Conservation (phyloP, 208 protist genomes). For the Leishmania amazonensis region DNA sequence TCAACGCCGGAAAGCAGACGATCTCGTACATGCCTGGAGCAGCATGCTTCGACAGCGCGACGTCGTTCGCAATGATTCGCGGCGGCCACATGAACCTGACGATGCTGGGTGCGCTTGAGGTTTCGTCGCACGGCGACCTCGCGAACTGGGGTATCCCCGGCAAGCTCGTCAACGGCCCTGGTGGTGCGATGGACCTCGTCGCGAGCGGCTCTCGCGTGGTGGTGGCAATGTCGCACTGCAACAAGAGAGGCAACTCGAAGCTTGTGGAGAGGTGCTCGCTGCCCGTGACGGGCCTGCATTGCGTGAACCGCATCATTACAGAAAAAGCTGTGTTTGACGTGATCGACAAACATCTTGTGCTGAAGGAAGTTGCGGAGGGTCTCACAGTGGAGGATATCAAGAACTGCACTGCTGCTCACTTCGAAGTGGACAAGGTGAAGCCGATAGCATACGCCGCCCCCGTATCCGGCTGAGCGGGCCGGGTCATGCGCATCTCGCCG, state of each 20-base stretch:
- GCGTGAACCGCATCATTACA: slow-evolving; percentile 96
- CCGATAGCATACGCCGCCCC: slow-evolving; percentile 75
- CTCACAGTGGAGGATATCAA: slow-evolving; percentile 93
- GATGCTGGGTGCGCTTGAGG: slow-evolving; percentile 97
- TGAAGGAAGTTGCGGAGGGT: slow-evolving; percentile 93
- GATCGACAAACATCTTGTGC: slow-evolving; percentile 74
- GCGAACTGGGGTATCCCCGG: slow-evolving; percentile 98
- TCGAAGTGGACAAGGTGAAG: slow-evolving; percentile 69
- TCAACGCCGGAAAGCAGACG: slow-evolving; percentile 98
- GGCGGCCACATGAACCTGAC: slow-evolving; percentile 96
- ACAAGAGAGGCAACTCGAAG: slow-evolving; percentile 94
- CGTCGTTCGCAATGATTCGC: slow-evolving; percentile 98
- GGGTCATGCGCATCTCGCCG: background rate
- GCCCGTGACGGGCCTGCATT: slow-evolving; percentile 91
- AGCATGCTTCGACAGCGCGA: slow-evolving; percentile 91
- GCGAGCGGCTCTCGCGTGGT: slow-evolving; percentile 93
- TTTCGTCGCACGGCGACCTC: slow-evolving; percentile 93
- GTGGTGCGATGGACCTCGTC: slow-evolving; percentile 97
- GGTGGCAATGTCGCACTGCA: slow-evolving; percentile 97
- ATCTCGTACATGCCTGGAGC: slow-evolving; percentile 95
- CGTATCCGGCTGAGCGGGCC: slow-evolving; percentile 8
- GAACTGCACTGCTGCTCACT: slow-evolving; percentile 79
- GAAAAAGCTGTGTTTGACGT: slow-evolving; percentile 97
- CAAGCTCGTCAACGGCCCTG: slow-evolving; percentile 98
- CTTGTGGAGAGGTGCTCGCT: slow-evolving; percentile 94